Percentiles rank a stretch among this genome's conserved stretches.
These are phyloP conservation scores for Chrysosporium keratinophilum DNA, from an alignment of 2,329 filamentous ascomycete genomes.

Conservation along the genomic window DNA sequence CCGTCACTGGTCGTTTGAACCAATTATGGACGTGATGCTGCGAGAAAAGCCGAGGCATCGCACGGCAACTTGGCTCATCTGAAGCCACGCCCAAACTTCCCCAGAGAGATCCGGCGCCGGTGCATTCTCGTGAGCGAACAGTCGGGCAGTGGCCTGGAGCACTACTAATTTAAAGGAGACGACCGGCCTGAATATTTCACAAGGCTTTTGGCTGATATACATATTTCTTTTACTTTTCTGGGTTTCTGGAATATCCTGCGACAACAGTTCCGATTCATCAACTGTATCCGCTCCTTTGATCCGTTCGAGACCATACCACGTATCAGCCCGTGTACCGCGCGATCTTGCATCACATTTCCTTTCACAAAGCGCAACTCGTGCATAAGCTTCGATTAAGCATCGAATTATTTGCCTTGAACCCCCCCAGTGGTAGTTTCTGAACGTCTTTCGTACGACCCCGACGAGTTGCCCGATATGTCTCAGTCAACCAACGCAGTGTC, in stretches of 20 bases:
- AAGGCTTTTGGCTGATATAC: not conserved
- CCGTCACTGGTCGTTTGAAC: not conserved
- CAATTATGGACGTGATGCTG: not conserved
- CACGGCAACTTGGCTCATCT: constrained; percentile 8
- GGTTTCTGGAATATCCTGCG: not conserved
- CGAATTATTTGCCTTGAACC: not conserved
- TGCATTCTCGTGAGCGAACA: constrained; percentile 12
- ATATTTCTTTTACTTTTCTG: not conserved
- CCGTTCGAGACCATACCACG: not conserved
- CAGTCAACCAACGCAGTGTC: constrained; percentile 27
- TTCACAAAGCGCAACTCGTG: not conserved
- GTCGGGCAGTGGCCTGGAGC: not conserved
- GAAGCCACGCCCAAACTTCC: constrained; percentile 4
- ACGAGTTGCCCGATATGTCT: constrained; percentile 27
- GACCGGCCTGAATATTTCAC: not conserved
- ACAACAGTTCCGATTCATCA: not conserved
- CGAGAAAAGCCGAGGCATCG: constrained; percentile 11
- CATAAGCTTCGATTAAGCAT: not conserved
- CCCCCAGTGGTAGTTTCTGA: not conserved
- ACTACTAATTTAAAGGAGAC: not conserved
- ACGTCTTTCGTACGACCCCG: not conserved
- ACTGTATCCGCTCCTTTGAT: constrained; percentile 4
- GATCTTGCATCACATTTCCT: not conserved
- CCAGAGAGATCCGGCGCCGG: constrained; percentile 10
- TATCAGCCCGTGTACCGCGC: not conserved